A percentile compares a stretch with the other conserved stretches of the same genome.
Evolutionary conservation across 148 eudicot species (phyloP).

Genomic region (Mesembryanthemum crystallinum): DNA sequence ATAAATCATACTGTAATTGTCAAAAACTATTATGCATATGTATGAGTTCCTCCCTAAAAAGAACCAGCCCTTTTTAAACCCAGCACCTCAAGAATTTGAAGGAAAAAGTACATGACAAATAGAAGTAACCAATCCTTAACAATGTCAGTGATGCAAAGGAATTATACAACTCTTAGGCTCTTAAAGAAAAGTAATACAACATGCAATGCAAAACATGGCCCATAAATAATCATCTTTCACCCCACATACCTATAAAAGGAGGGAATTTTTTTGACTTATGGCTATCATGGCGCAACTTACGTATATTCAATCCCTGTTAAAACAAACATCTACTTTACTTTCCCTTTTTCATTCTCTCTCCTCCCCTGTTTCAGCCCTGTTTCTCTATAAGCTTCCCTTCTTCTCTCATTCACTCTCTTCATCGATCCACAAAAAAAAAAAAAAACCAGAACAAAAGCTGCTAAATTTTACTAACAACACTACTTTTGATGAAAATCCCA

Average conservation of each 20-base stretch:
- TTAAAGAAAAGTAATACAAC: neutral
- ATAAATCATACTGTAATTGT: too few species aligned
- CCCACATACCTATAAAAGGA: slow-evolving; percentile 26
- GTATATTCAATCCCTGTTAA: slow-evolving; percentile 4
- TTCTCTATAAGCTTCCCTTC: slow-evolving; percentile 14
- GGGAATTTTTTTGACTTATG: slow-evolving; percentile 23
- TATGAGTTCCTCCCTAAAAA: neutral
- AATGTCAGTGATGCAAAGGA: slow-evolving; percentile 7
- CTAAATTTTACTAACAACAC: slow-evolving; percentile 21
- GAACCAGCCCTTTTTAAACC: neutral
- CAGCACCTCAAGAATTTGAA: neutral
- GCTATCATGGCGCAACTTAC: slow-evolving; percentile 23
- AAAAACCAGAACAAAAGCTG: slow-evolving; percentile 4
- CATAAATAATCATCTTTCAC: slow-evolving; percentile 28
- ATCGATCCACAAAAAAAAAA: slow-evolving; percentile 10
- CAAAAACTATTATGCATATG: too few species aligned
- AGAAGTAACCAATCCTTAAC: neutral
- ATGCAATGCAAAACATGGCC: slow-evolving; percentile 18
- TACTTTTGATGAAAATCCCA: slow-evolving; percentile 21
- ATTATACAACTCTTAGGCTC: slow-evolving; percentile 16
- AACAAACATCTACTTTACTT: slow-evolving; percentile 32
- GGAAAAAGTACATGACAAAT: too few species aligned
- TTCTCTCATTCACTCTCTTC: slow-evolving; percentile 21
- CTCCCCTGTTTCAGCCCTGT: slow-evolving; percentile 19
- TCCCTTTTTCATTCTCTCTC: slow-evolving; percentile 15